A percentile compares a stretch with the other conserved stretches of the same genome.
phyloP scores from a whole-genome alignment of 805 yeast species.

The Wickerhamiella occidentalis region DNA sequence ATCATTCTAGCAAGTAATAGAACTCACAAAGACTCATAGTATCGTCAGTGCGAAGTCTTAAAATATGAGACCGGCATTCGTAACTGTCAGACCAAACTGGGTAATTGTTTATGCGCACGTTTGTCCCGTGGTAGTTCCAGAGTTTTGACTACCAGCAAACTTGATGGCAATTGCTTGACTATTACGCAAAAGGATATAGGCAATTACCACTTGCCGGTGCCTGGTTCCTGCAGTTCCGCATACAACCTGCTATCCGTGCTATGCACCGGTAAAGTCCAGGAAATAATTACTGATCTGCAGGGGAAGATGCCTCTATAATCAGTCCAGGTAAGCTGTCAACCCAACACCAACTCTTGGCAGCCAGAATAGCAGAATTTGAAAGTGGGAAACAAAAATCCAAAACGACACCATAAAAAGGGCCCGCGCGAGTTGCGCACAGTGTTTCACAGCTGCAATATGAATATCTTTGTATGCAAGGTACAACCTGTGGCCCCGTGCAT shows the following conservation, averaged over 20 bases:
- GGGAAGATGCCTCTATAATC: neutral
- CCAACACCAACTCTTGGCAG: too few species aligned
- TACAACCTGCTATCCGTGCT: neutral
- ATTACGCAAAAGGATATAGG: neutral
- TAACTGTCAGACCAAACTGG: neutral
- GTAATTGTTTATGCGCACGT: neutral
- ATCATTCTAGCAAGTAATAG: too few species aligned
- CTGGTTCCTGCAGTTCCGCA: slow-evolving; percentile 6
- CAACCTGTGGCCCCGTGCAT: slow-evolving; percentile 1
- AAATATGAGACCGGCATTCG: neutral
- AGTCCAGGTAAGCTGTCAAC: too few species aligned
- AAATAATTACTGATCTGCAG: neutral
- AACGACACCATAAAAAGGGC: neutral
- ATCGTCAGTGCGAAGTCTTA: neutral
- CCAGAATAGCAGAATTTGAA: too few species aligned
- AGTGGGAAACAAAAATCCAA: neutral
- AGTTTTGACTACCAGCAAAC: neutral
- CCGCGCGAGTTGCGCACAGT: neutral
- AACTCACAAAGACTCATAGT: neutral
- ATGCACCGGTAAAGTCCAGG: neutral
- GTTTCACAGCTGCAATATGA: neutral
- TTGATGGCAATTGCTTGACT: too few species aligned
- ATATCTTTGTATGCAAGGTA: slow-evolving; percentile 1
- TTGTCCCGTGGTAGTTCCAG: neutral
- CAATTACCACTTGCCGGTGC: neutral